These are phyloP conservation scores for sorghum (Sorghum bicolor) DNA, from an alignment of 176 grass and related monocot genomes.

Conservation along the genomic window Sorghum_bicolor_NCBIv3 NC_012872.2:58350001-58350500, in stretches of 20 bases:
- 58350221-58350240: not conserved
- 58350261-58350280: not conserved
- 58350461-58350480: too few species aligned
- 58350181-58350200: constrained; percentile 37
- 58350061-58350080: too few species aligned
- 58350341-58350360: too few species aligned
- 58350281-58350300: too few species aligned
- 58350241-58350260: not conserved
- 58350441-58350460: too few species aligned
- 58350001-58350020: not conserved
- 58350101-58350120: not conserved
- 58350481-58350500: too few species aligned
- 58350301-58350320: not conserved
- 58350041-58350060: not conserved
- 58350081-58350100: not conserved
- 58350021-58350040: constrained; percentile 11
- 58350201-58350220: constrained; percentile 16
- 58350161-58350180: constrained; percentile 40
- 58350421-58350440: too few species aligned
- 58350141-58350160: constrained; percentile 18
- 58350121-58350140: constrained; percentile 18
- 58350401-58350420: not conserved
- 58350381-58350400: not conserved
- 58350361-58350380: not conserved
- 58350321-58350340: not conserved